Evolutionary conservation across 1,139 yeast species (phyloP), one percentile per base, ranked within the genome.

Genomic region (Kodamaea plutei): DNA sequence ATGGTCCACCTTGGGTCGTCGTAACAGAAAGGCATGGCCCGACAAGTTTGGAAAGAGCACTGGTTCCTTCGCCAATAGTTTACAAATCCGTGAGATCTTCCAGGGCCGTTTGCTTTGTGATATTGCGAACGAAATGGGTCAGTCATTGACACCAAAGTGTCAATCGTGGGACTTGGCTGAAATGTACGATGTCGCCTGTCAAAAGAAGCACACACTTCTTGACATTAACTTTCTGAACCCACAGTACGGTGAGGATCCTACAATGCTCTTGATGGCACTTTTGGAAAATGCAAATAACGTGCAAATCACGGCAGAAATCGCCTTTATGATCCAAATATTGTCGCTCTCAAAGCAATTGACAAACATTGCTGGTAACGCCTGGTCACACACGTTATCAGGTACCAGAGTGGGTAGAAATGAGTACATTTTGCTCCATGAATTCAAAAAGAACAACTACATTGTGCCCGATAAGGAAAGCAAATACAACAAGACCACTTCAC

Each of bases 341-440:
- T 85, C 96, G 1, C 68, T 93, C 38, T 84, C 97, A 0, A 85
- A 87, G 48, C 96, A 89, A 52, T 69, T 93, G 50, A 91, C 99
- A 4, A 84, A 83, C 44, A 65, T 93, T 42, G 97, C 98, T 1
- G 99, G 99, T 46, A 93, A 91, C 54, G 91, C 96, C 0, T 93
- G 99, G 99, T 76, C 95, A 3, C 88, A 85, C 44, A 91, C 98
- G 0, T 66, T 93, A 34, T 79, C 88, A 35, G 99, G 99, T 58
- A 85, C 97, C 0, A 76, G 99, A 50, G 95, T 96, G 9, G 97
- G 95, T 48, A 76, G 98, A 62, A 91, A 91, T 58, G 98, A 93
- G 57, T 91, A 66, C 53, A 85, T 93, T 71, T 68, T 93, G 55
- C 64, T 91, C 37, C 99, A 93, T 56, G 98, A 93, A 58, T 93